Evolutionary conservation across 106 monocot species (phyloP).

Genomic region (Acorus calamus): DNA sequence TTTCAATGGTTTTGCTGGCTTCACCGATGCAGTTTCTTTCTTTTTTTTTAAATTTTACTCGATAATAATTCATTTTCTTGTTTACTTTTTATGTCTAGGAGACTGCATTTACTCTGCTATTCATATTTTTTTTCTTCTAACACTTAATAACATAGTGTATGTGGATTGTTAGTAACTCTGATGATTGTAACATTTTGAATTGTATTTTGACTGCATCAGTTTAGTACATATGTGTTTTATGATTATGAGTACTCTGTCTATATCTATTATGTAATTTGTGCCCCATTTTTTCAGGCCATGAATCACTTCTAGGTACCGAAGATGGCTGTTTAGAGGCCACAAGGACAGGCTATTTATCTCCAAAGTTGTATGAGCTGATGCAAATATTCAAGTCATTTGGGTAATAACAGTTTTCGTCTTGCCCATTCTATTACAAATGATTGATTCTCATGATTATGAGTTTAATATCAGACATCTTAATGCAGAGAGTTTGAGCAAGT

Average conservation of each 20-base stretch:
- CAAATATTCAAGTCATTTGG: background rate
- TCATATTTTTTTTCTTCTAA: no score
- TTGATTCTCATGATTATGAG: background rate
- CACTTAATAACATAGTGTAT: no score
- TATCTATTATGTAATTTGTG: background rate
- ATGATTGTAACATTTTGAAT: no score
- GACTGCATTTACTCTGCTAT: no score
- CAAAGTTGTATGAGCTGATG: background rate
- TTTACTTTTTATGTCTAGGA: no score
- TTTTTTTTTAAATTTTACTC: no score
- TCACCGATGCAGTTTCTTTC: background rate
- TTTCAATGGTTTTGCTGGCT: constrained; percentile 10
- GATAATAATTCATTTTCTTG: no score
- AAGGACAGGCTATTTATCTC: background rate
- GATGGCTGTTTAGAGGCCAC: background rate
- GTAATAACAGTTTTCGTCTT: background rate
- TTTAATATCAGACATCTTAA: no score
- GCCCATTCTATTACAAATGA: background rate
- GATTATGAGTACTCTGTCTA: background rate
- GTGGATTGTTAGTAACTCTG: no score
- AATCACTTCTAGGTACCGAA: background rate
- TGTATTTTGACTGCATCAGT: no score
- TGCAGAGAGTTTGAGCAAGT: background rate
- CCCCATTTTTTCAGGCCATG: background rate
- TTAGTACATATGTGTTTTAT: no score